Conservation (phyloP, 768 basidiomycete species). For the Mycena crocata region DNA sequence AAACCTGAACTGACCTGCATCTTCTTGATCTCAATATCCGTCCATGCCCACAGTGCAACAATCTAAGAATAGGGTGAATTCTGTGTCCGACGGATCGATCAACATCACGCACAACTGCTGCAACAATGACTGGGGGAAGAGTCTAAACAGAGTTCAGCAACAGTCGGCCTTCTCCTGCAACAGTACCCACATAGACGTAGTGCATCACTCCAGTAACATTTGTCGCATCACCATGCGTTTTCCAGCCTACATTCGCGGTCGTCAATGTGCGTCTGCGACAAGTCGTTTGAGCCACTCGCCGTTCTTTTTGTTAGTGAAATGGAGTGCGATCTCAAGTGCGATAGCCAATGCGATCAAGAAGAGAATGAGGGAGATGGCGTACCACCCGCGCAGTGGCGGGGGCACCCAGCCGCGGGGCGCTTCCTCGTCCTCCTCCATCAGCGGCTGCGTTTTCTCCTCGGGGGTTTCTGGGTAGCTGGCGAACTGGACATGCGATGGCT, state of each 20-base stretch:
- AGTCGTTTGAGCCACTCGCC: conserved; percentile 42
- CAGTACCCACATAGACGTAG: conserved; percentile 61
- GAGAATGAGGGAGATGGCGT: conserved; percentile 56
- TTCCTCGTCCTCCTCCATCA: conserved; percentile 24
- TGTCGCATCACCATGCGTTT: conserved; percentile 46
- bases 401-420: conserved; percentile 51
- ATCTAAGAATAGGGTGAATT: conserved; percentile 42
- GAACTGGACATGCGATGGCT: conserved; percentile 31
- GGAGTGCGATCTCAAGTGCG: conserved; percentile 59
- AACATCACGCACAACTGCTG: conserved; percentile 53
- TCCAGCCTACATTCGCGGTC: conserved; percentile 53
- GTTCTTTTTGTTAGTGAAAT: conserved; percentile 58
- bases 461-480: conserved; percentile 26
- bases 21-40: conserved; percentile 67
- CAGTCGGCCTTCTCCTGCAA: not conserved
- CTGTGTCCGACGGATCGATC: conserved; percentile 3
- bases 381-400: conserved; percentile 57
- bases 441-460: conserved; percentile 27
- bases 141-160: conserved; percentile 48
- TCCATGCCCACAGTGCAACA: conserved; percentile 66
- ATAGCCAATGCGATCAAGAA: conserved; percentile 54
- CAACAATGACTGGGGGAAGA: conserved; percentile 62
- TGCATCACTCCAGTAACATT: conserved; percentile 54
- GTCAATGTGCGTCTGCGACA: conserved; percentile 1
- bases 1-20: conserved; percentile 55